Evolutionary conservation across 805 yeast genomes (phyloP), one percentile per base, ranked within the genome.

Genomic region (Wickerhamomyces rabaulensis): DNA sequence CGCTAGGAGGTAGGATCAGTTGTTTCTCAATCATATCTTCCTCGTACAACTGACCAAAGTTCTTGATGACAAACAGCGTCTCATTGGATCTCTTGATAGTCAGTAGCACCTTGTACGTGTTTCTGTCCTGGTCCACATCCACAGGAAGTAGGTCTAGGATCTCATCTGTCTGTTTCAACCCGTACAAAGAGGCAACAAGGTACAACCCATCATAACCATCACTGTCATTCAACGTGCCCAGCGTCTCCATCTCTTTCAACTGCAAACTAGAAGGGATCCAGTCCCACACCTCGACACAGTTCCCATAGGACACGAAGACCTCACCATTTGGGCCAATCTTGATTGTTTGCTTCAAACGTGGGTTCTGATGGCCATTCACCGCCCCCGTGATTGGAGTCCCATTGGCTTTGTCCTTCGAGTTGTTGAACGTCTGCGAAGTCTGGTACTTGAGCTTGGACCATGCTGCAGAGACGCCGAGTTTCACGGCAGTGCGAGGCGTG

Each of bases 301-400:
- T 54, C 4, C 53, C 53, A 41, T 53, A 62, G 0, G 58, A 64
- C 2, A 65, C 33, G 19, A 69, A 52, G 0, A 71, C 44, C 45
- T 71, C 75, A 2, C 75, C 74, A 44, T 64, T 58, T 8, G 45
- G n/a, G 0, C 75, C 75, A 46, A 68, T 62, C 43, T 64, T 70
- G 20, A 57, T 44, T 8, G 52, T 45, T 17, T 50, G 54, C 1
- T 23, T 41, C 12, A 17, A 39, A 10, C 39, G 41, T n/a, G 19
- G 35, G 21, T 37, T 42, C 7, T 38, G 50, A 33, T 42, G 52
- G 6, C 48, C 42, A 35, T 52, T 43, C n/a, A 43, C 46, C 6
- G 50, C 44, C 21, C 41, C 37, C 8, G 23, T 37, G 16, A 23
- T 19, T 7, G 21, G 27, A 3, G 19, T 27, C 25, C 27, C 19